Percentiles rank a stretch among this genome's conserved stretches.
These are phyloP conservation scores for Phaeolepiota aurea DNA, from an alignment of 768 basidiomycete genomes.

Conservation along the genomic window DNA sequence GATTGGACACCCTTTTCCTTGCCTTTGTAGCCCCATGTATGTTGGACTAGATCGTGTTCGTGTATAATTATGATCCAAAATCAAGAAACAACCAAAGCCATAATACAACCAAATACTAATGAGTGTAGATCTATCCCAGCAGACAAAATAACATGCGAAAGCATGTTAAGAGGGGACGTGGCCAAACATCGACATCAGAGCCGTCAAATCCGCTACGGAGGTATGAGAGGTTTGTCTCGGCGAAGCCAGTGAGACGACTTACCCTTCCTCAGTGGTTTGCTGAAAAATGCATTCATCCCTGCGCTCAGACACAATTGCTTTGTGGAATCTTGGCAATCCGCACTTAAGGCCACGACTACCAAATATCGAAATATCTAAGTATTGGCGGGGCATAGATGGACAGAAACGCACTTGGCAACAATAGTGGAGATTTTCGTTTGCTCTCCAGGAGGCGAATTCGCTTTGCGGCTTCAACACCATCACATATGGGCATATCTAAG, in stretches of 20 bases:
- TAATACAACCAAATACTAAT: not conserved
- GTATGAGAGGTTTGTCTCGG: not conserved
- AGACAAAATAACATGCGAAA: no score
- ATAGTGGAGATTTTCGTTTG: conserved; percentile 38
- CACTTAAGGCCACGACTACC: conserved; percentile 63
- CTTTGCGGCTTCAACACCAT: conserved; percentile 70
- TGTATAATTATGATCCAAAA: not conserved
- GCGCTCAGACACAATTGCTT: conserved; percentile 70
- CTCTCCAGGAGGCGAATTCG: conserved; percentile 50
- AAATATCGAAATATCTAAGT: not conserved
- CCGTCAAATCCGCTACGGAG: conserved; percentile 40
- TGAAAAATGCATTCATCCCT: conserved; percentile 73
- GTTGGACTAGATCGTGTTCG: not conserved
- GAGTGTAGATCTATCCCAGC: no score
- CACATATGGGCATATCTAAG: conserved; percentile 71
- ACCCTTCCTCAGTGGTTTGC: conserved; percentile 64
- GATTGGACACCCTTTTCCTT: no score
- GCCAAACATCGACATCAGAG: conserved; percentile 48
- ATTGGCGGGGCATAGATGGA: not conserved
- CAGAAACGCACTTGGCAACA: conserved; percentile 46
- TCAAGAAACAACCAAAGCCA: not conserved
- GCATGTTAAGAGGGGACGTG: conserved; percentile 6
- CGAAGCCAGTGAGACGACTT: conserved; percentile 6
- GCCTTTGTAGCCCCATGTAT: not conserved
- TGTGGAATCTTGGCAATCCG: conserved; percentile 71